A percentile compares a stretch with the other conserved stretches of the same genome.
Conservation (phyloP, 169 alveolate genomes). For the Blepharisma undulans region DNA sequence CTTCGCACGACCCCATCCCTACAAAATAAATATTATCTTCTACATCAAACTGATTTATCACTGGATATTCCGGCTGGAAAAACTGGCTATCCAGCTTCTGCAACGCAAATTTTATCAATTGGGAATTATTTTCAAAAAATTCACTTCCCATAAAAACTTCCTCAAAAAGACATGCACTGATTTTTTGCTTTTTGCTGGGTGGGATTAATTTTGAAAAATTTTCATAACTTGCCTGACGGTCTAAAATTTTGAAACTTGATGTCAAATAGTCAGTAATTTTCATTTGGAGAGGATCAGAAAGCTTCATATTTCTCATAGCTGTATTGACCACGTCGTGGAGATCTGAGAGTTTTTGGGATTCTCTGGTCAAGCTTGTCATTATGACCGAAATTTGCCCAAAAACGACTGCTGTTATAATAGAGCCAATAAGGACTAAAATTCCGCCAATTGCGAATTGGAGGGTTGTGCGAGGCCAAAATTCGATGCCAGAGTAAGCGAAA, state of each 20-base stretch:
- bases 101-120: not conserved
- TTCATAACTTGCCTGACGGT: not conserved
- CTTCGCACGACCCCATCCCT: not conserved
- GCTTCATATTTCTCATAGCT: constrained; percentile 20
- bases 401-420: not conserved
- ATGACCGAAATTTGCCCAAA: constrained; percentile 19
- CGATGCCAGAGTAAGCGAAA: not conserved
- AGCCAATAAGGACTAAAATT: not conserved
- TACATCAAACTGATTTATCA: constrained; percentile 3
- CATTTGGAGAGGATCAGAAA: not conserved
- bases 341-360: not conserved
- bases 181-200: not conserved
- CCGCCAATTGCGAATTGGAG: not conserved
- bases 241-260: not conserved
- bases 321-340: not conserved
- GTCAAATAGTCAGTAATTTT: not conserved
- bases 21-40: not conserved
- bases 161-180: not conserved
- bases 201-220: not conserved
- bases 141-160: not conserved
- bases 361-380: not conserved
- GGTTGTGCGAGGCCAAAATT: not conserved
- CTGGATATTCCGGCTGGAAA: constrained; percentile 17
- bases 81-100: not conserved
- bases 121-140: not conserved